These are phyloP conservation scores for Paramecium caudatum DNA, from an alignment of 73 alveolate genomes.

Conservation along the genomic window DNA sequence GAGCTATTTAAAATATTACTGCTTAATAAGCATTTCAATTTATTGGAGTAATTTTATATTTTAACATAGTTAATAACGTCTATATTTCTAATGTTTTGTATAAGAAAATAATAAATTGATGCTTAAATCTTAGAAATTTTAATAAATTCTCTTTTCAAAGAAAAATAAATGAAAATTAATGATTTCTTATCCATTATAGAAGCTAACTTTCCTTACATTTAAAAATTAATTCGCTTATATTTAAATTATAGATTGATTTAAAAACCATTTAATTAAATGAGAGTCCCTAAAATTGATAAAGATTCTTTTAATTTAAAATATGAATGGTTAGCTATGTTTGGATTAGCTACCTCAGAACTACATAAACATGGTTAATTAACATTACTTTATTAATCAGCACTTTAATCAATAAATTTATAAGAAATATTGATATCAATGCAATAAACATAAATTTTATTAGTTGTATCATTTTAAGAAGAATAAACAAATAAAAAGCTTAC, in stretches of 20 bases:
- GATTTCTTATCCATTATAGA: conserved; percentile 31
- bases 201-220: conserved; percentile 33
- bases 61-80: neutral
- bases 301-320: conserved; percentile 37
- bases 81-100: conserved; percentile 5
- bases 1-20: neutral
- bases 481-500: neutral
- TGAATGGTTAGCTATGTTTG: conserved; percentile 60
- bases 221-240: conserved; percentile 6
- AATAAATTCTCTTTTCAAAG: conserved; percentile 16
- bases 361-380: conserved; percentile 57
- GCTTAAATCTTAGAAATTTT: neutral
- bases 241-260: conserved; percentile 6
- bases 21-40: conserved; percentile 38
- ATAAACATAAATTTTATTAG: neutral
- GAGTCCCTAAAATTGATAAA: conserved; percentile 46
- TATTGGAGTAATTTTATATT: conserved; percentile 28
- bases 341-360: neutral
- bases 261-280: conserved; percentile 61
- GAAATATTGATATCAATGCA: conserved; percentile 31
- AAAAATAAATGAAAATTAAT: conserved; percentile 24
- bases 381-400: conserved; percentile 36
- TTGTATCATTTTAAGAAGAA: conserved; percentile 28
- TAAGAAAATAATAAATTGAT: conserved; percentile 22
- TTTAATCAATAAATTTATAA: neutral